Conservation (phyloP, 345 rosid species). For the Salix exigua region DNA sequence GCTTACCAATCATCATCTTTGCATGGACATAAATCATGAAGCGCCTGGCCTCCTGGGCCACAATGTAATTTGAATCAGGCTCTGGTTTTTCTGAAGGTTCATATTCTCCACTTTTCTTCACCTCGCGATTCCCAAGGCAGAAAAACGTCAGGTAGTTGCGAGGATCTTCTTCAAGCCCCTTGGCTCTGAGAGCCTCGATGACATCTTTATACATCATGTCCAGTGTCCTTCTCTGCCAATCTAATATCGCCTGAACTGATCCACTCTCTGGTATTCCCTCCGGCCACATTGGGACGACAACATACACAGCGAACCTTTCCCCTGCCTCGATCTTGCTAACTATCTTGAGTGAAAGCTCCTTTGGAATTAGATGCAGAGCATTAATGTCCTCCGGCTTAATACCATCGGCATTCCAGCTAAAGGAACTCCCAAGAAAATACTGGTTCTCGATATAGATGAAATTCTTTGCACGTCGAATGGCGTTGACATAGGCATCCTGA, state of each 20-base stretch:
- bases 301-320: constrained; percentile 79
- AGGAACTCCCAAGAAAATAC: constrained; percentile 94
- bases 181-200: constrained; percentile 64
- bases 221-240: constrained; percentile 96
- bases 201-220: constrained; percentile 94
- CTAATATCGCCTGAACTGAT: constrained; percentile 90
- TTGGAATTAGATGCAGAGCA: constrained; percentile 85
- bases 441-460: constrained; percentile 94
- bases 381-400: constrained; percentile 87
- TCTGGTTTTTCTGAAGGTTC: constrained; percentile 81
- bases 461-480: constrained; percentile 92
- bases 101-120: constrained; percentile 81
- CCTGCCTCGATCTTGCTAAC: constrained; percentile 88
- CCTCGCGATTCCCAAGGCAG: constrained; percentile 93
- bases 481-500: constrained; percentile 91
- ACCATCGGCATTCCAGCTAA: constrained; percentile 72
- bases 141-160: constrained; percentile 85
- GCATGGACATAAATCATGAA: constrained; percentile 98
- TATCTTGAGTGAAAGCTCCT: constrained; percentile 89
- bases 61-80: constrained; percentile 67
- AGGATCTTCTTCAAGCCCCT: constrained; percentile 70
- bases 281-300: constrained; percentile 98
- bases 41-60: constrained; percentile 95
- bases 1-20: constrained; percentile 96
- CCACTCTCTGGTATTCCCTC: constrained; percentile 95